These are phyloP conservation scores for Brassica nigra DNA, from an alignment of 345 rosid genomes.

Conservation along the genomic window DNA sequence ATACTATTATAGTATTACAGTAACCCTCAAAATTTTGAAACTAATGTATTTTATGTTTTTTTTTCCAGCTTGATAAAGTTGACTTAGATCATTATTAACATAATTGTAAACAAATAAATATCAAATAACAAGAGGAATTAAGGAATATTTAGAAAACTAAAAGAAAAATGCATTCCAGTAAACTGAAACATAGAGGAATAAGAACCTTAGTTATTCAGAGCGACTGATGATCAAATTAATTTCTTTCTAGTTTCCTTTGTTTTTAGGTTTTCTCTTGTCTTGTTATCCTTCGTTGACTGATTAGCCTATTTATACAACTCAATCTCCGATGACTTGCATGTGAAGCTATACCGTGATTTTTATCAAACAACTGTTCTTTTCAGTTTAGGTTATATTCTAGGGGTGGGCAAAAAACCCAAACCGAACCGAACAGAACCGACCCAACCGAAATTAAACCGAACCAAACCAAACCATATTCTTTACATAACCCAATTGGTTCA, in stretches of 20 bases:
- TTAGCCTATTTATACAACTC: constrained; percentile 31
- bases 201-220: constrained; percentile 11
- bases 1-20: background rate
- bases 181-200: background rate
- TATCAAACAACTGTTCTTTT: background rate
- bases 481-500: no score
- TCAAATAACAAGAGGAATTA: background rate
- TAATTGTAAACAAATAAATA: background rate
- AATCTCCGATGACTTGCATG: background rate
- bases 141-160: background rate
- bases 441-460: no score
- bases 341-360: background rate
- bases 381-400: background rate
- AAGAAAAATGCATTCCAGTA: background rate
- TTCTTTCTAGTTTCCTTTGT: background rate
- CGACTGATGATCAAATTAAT: constrained; percentile 4
- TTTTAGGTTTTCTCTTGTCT: background rate
- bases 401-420: no score
- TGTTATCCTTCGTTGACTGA: constrained; percentile 1
- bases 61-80: background rate
- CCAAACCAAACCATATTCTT: no score
- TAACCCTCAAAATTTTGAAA: background rate
- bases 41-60: background rate
- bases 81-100: background rate
- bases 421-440: no score